phyloP scores from a whole-genome alignment of 1,284 basidiomycete species.

The Cryptococcus sp. region DNA sequence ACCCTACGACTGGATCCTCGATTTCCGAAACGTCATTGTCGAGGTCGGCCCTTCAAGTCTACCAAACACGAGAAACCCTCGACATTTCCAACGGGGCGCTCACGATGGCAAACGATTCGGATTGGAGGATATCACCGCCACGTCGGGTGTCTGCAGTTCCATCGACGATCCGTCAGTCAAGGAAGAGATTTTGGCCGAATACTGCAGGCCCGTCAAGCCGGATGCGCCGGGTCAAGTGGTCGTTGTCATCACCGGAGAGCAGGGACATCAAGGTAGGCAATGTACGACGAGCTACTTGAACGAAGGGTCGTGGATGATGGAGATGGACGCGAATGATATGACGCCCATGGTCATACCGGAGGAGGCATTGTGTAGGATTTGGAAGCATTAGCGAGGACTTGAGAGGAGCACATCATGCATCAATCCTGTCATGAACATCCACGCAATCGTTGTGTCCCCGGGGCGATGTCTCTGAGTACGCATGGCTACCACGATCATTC shows the following conservation, averaged over 20 bases:
- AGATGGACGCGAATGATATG: constrained; percentile 28
- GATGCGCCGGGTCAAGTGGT: constrained; percentile 34
- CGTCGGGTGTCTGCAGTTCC: constrained; percentile 20
- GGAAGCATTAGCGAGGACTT: constrained; percentile 15
- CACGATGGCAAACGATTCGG: constrained; percentile 35
- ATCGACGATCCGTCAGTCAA: constrained; percentile 19
- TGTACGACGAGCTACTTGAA: constrained; percentile 23
- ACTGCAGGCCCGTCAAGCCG: constrained; percentile 30
- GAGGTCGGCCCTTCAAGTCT: constrained; percentile 31
- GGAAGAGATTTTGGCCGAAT: constrained; percentile 37
- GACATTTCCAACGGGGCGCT: constrained; percentile 39
- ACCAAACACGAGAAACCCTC: constrained; percentile 30
- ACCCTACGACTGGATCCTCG: constrained; percentile 42
- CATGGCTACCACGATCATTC: too few species aligned
- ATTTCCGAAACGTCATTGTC: constrained; percentile 44
- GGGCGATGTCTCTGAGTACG: neutral
- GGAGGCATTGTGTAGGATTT: constrained; percentile 35
- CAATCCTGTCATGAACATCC: neutral
- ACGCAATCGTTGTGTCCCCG: neutral
- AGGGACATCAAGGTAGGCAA: constrained; percentile 31
- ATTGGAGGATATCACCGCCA: constrained; percentile 21
- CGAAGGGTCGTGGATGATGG: constrained; percentile 43
- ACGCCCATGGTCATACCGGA: constrained; percentile 28
- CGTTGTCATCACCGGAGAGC: constrained; percentile 27
- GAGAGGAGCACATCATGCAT: neutral